Evolutionary conservation across 164 flowering plant genomes (phyloP), one percentile per base, ranked within the genome.

Genomic region (Nymphaea thermarum): DNA sequence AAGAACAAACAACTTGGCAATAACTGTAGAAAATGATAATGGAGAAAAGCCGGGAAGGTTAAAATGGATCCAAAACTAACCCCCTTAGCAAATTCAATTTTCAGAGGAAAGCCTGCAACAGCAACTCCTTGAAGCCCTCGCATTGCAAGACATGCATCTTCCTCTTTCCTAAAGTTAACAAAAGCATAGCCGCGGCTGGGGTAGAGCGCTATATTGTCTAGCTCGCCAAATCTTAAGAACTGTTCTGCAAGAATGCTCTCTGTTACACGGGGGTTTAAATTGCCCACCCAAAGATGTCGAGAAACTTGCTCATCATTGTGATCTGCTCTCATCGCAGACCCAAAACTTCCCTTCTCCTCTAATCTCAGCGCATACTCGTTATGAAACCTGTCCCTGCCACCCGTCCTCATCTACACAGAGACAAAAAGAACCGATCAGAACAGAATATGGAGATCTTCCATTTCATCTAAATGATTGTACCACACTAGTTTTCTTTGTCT

Each of bases 71-170:
- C 53, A 65, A 71, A 70, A 93, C 97, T 93, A 83, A 91, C 98
- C 98, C 88, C 87, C 94, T 93, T 93, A 43, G 94, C 80, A 83
- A 89, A 93, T 85, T 93, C 96, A 72, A 93, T 84, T 79, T 77
- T 89, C 80, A 93, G 78, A 10, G 93, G 86, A 73, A 80, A 75
- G 69, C 94, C 97, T 3, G 83, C 86, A 66, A 93, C 43, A 65
- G 74, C 73, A 78, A 84, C 82, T 17, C 93, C 94, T 72, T 91
- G 94, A 63, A 93, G 93, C 18, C 77, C 80, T 70, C 77, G 77
- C 75, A 87, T 68, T 4, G 98, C 97, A 43, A 79, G 80, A 16
- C 80, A 68, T 4, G 96, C 98, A 60, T 86, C 97, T 42, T 93
- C 96, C 0, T 83, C 89, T 70, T 67, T 75, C 68, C 43, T 78